Base-by-base conservation (phyloP, 225 moss, liverwort and hornwort species). In the Pseudisothecium myosuroides region DNA sequence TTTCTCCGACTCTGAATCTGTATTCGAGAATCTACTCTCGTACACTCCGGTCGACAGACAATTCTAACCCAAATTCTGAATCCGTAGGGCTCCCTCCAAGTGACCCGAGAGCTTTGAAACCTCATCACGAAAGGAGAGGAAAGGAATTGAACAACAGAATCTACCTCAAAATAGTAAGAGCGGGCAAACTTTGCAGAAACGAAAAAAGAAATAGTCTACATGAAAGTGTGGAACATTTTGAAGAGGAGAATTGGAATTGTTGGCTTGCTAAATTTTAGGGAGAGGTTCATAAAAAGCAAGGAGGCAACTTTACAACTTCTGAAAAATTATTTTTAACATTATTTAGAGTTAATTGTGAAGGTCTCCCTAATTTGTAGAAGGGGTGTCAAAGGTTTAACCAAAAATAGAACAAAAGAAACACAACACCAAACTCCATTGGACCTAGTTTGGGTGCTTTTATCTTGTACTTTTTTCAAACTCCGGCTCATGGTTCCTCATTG, bases 301-400 rank as follows among this genome's bases (percentile, higher is more conserved):
- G 55, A 37, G 4, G 6, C 8, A 52, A 52, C 2, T 76, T 34
- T 17, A 5, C 0, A 0, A 77, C 54, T 76, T 76, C 9, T 0
- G 0, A 1, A 32, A 22, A 36, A 23, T 5, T 23, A 54, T 54
- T 54, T 49, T 49, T 31, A 31, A 47, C 4, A 45, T 29, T n/a
- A n/a, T n/a, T n/a, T 45, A 45, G 45, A 45, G 45, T 45, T 45
- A 45, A 45, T 45, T 8, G 45, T 45, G 8, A 45, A 45, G 45
- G 45, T 45, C 45, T 45, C 45, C 45, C 8, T 45, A 45, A 8
- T 45, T 45, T 45, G 45, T 45, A 45, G 45, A 45, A 45, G 45
- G 45, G 45, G 45, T 45, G 45, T 45, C 8, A 45, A 45, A 45
- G 45, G 45, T 45, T 45, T 45, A 45, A 45, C 45, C 8, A 45